Conservation (phyloP, 2,329 filamentous ascomycete species). For the Hymenoscyphus fraxineus region DNA sequence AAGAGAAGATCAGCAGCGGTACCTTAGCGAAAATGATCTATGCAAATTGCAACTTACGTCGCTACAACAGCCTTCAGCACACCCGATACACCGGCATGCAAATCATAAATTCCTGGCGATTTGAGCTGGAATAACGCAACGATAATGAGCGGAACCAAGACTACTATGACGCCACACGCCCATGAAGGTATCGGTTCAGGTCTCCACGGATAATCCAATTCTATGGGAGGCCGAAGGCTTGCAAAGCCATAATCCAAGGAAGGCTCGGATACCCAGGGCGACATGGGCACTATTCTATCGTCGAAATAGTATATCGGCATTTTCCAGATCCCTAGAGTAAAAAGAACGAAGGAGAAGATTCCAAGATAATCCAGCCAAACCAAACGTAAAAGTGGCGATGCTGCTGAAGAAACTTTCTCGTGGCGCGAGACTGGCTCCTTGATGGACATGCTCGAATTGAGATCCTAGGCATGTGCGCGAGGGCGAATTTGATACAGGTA, state of each 20-base stretch:
- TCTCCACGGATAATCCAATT: conserved; percentile 19
- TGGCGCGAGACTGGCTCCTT: background rate
- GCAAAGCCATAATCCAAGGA: background rate
- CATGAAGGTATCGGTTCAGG: conserved; percentile 53
- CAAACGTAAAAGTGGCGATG: conserved; percentile 4
- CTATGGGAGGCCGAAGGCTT: conserved; percentile 12
- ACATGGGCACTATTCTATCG: conserved; percentile 18
- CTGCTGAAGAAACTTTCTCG: background rate
- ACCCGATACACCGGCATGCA: conserved; percentile 31
- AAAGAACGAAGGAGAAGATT: conserved; percentile 12
- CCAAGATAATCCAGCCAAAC: conserved; percentile 13
- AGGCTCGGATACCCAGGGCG: background rate
- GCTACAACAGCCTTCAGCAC: conserved; percentile 21
- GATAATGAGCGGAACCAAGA: conserved; percentile 59
- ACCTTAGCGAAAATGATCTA: conserved; percentile 51
- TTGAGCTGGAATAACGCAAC: conserved; percentile 64
- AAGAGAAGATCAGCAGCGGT: conserved; percentile 20
- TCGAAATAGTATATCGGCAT: conserved; percentile 21
- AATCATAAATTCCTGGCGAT: conserved; percentile 60
- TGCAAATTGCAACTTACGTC: conserved; percentile 34
- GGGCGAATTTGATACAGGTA: background rate
- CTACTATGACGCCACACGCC: conserved; percentile 61
- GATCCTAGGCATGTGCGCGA: conserved; percentile 1
- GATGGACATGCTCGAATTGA: background rate
- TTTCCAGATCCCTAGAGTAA: conserved; percentile 18